Conservation (phyloP, 257 asterid genomes). For the Cruciata laevipes region DNA sequence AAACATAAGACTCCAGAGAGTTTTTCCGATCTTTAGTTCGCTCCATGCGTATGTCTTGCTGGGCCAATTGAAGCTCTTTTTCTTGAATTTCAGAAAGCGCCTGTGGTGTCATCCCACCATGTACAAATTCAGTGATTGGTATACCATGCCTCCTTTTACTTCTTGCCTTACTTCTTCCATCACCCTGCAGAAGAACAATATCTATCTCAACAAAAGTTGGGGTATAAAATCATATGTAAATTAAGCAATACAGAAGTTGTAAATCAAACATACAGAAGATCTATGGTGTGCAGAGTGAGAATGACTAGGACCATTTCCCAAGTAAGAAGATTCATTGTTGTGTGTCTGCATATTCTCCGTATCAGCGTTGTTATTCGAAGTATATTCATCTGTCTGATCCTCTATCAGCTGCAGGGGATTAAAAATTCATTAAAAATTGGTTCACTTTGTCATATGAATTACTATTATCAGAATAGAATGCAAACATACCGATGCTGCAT, state of each 20-base stretch:
- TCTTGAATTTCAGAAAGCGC: slow-evolving; percentile 66
- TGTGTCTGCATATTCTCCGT: slow-evolving; percentile 43
- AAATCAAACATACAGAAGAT: slow-evolving; percentile 12
- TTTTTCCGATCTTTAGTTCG: slow-evolving; percentile 94
- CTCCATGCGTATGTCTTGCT: slow-evolving; percentile 79
- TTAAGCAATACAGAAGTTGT: background rate
- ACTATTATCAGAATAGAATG: slow-evolving; percentile 11
- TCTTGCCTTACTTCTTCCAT: slow-evolving; percentile 49
- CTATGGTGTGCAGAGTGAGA: slow-evolving; percentile 10
- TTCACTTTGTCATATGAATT: slow-evolving; percentile 10
- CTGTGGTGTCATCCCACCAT: slow-evolving; percentile 54
- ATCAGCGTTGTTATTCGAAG: slow-evolving; percentile 25
- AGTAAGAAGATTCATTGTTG: slow-evolving; percentile 31
- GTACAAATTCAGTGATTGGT: slow-evolving; percentile 48
- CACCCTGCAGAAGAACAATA: slow-evolving; percentile 43
- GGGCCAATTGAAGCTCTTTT: slow-evolving; percentile 58
- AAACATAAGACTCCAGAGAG: slow-evolving; percentile 88
- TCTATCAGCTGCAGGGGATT: slow-evolving; percentile 54
- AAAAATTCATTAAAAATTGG: slow-evolving; percentile 11
- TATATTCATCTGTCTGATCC: slow-evolving; percentile 40
- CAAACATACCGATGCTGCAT: slow-evolving; percentile 68
- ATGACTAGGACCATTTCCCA: slow-evolving; percentile 37
- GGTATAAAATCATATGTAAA: background rate
- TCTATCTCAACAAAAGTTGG: background rate
- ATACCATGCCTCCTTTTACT: slow-evolving; percentile 58